Base-by-base conservation (phyloP, 2,329 filamentous ascomycete genomes). In the Orbilia javanica region DNA sequence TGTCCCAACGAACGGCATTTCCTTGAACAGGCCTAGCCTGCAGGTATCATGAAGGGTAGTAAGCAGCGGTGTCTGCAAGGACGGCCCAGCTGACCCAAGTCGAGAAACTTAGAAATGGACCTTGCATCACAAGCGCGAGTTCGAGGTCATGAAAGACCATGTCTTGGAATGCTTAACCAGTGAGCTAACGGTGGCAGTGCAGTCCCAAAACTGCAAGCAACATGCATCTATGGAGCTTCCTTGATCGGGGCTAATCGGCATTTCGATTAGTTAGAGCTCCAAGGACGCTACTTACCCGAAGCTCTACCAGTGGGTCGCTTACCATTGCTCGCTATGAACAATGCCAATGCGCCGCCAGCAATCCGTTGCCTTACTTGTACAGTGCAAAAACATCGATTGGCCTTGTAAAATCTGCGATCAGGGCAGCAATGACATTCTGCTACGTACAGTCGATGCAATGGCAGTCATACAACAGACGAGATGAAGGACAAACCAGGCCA, bases 241-340 rank as follows among this genome's bases (percentile, higher is more conserved):
- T 57, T 55, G 52, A 66, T 67, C 52, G 36, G 62, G 74, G 42
- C 29, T 78, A 60, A 69, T 62, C 57, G 36, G 42, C 4, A 55
- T 72, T 60, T 67, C 66, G 29, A 62, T 36, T 71, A 50, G 64
- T 50, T 50, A 52, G 50, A 29, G 25, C 55, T 69, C 65, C 42
- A 71, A 64, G 39, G 34, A 44, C 46, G 46, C 44, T 36, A 72
- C 44, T 64, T 64, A 64, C 57, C 62, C 39, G 50, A 55, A 31
- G 34, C 29, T 44, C 29, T 52, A 18, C 60, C 31, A 63, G 50
- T 74, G 70, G 70, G 34, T 74, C 70, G 70, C 63, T 68, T 74
- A 55, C 63, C 53, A 62, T 74, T 74, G 66, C 70, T 74, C 70
- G 63, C 42, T 39, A 78, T 78, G 74, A 71, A 60, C 66, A 62